Evolutionary conservation across 2,329 filamentous ascomycete genomes (phyloP), one percentile per base, ranked within the genome.

Genomic region (Clarireedia sp.): DNA sequence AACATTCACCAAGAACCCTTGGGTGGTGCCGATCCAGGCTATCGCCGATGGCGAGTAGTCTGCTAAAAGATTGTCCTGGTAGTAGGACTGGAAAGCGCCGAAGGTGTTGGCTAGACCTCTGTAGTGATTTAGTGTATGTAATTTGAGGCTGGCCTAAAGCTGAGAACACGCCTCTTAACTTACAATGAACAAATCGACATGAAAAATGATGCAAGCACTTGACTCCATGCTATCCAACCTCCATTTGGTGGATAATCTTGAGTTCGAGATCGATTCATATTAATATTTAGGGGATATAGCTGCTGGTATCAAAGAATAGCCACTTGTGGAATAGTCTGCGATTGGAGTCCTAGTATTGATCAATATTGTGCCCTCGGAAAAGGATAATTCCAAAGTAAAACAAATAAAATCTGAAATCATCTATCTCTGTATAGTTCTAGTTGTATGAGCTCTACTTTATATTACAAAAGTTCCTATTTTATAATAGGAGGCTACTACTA

Each of bases 81-180:
- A 83, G 63, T 81, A 80, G 23, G 74, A 72, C 61, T 82, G 78
- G 58, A 82, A 82, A 21, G 75, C 70, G 5, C 78, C 79, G 66
- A 64, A 68, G 71, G 72, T 51, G 72, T 73, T 38, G 72, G 70
- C 68, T 72, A 75, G 26, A 74, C 75, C 51, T 45, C 47, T 14
- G 43, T 14, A 40, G 36, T 48, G 29, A 33, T 33, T 33, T 33
- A 33, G 29, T 33, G 10, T 33, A 33, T 33, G 29, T 33, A 33
- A 33, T 33, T 12, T 5, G 6, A 47, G 16, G 19, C 21, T 23
- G 19, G 4, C 12, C 10, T 47, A 26, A 8, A 26, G 24, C 24
- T 33, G 29, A 33, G 3, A 33, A 33, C 29, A 33, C 10, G 9
- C 29, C 29, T 38, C 29, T 33, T 33, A 33, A 33, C 29, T 33